phyloP scores from a whole-genome alignment of 1,139 yeast genomes.

The Geotrichum candidum region DNA sequence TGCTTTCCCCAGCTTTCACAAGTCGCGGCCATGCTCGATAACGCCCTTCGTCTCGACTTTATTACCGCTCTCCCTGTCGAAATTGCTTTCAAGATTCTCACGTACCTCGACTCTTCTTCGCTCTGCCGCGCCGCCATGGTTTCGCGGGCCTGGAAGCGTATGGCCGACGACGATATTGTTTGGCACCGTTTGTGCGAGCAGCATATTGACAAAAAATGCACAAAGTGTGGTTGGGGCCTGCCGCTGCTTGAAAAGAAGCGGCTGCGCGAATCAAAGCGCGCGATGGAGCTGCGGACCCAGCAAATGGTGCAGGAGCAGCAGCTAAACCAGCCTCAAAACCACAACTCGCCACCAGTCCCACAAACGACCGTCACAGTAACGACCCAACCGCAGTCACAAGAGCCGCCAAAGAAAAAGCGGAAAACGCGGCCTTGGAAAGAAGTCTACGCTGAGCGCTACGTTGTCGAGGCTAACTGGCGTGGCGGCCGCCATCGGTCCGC shows the following conservation, averaged over 20 bases:
- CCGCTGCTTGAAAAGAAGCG: slow-evolving; percentile 60
- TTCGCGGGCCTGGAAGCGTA: slow-evolving; percentile 60
- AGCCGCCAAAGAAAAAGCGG: slow-evolving; percentile 12
- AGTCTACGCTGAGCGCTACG: slow-evolving; percentile 83
- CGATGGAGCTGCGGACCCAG: slow-evolving; percentile 10
- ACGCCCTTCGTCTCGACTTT: slow-evolving; percentile 81
- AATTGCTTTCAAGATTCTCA: slow-evolving; percentile 72
- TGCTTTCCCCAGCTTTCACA: slow-evolving; percentile 94
- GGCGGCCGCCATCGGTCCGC: slow-evolving; percentile 62
- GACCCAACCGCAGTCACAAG: neutral
- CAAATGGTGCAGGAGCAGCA: too few relatives aligned
- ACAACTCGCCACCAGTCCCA: neutral
- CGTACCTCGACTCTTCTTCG: slow-evolving; percentile 86
- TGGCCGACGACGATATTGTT: slow-evolving; percentile 93
- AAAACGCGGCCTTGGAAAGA: slow-evolving; percentile 88
- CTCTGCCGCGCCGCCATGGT: slow-evolving; percentile 93
- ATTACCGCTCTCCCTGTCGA: slow-evolving; percentile 80
- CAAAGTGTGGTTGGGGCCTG: slow-evolving; percentile 98
- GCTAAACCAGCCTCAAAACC: too few relatives aligned
- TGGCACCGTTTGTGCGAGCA: slow-evolving; percentile 99
- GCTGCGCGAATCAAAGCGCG: slow-evolving; percentile 33
- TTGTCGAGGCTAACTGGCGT: slow-evolving; percentile 92
- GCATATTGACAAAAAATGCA: slow-evolving; percentile 94
- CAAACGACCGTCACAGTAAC: neutral
- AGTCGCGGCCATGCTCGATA: slow-evolving; percentile 70